phyloP scores from a whole-genome alignment of 2,329 filamentous ascomycete genomes.

The Madurella mycetomatis region DNA sequence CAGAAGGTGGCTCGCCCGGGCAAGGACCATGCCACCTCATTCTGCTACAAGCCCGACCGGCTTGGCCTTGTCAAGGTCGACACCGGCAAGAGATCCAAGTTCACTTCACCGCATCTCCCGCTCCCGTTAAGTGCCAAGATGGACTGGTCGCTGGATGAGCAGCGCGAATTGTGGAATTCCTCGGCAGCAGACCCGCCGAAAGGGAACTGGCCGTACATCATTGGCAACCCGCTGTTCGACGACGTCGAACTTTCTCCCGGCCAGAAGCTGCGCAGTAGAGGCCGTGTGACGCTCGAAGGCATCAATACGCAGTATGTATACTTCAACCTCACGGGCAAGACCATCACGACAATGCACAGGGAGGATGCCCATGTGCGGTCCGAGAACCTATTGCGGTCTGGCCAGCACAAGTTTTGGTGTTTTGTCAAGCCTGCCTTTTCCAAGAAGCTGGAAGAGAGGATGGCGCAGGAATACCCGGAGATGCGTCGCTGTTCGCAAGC shows the following conservation, averaged over 20 bases:
- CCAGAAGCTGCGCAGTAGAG: constrained; percentile 24
- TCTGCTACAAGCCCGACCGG: constrained; percentile 21
- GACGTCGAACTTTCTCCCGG: constrained; percentile 26
- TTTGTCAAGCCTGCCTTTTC: constrained; percentile 25
- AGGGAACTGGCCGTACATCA: constrained; percentile 24
- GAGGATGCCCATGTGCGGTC: constrained; percentile 28
- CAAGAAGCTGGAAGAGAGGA: constrained; percentile 22
- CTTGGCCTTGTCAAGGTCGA: constrained; percentile 26
- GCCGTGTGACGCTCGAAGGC: constrained; percentile 22
- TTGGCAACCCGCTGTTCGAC: constrained; percentile 26
- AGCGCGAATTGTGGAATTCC: constrained; percentile 24
- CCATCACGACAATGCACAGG: constrained; percentile 27
- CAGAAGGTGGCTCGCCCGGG: constrained; percentile 19
- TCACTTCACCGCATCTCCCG: constrained; percentile 19
- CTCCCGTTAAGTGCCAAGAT: constrained; percentile 18
- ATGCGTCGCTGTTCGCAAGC: constrained; percentile 27
- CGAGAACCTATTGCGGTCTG: constrained; percentile 26
- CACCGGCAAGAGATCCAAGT: constrained; percentile 21
- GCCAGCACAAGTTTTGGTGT: constrained; percentile 28
- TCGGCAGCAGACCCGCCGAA: constrained; percentile 23
- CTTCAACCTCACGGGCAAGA: constrained; percentile 26
- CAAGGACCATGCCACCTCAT: constrained; percentile 25
- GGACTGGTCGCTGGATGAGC: constrained; percentile 22
- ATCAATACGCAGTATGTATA: constrained; percentile 29
- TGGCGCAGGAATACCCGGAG: constrained; percentile 21